Conservation (phyloP, 2,329 filamentous ascomycete species). For the Epichloe typhina region DNA sequence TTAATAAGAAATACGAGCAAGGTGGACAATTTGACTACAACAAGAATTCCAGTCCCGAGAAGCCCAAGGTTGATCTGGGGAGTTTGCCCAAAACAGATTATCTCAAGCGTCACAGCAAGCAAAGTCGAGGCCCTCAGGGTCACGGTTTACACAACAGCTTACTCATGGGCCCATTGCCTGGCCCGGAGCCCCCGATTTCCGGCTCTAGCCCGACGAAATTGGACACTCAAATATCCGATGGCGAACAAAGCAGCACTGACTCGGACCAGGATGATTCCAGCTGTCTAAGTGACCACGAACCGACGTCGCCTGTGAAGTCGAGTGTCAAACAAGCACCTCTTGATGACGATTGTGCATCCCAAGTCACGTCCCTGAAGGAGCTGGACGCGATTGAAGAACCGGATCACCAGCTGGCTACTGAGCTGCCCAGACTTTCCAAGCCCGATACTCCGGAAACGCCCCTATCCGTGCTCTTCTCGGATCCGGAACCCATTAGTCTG, state of each 20-base stretch:
- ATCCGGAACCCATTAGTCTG: constrained; percentile 39
- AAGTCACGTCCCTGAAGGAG: constrained; percentile 38
- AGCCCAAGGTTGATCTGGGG: constrained; percentile 17
- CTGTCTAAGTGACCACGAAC: constrained; percentile 34
- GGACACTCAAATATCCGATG: constrained; percentile 26
- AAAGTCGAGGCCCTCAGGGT: constrained; percentile 22
- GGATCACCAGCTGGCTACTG: constrained; percentile 33
- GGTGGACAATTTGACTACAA: constrained; percentile 39
- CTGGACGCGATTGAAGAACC: constrained; percentile 31
- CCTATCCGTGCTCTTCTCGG: constrained; percentile 42
- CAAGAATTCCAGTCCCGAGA: constrained; percentile 18
- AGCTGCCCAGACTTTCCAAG: constrained; percentile 35
- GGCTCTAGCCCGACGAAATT: constrained; percentile 24
- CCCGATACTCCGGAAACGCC: constrained; percentile 36
- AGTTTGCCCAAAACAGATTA: constrained; percentile 34
- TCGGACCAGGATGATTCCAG: constrained; percentile 45
- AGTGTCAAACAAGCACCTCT: constrained; percentile 26
- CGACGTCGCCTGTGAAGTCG: constrained; percentile 36
- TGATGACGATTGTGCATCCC: constrained; percentile 41
- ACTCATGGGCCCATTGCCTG: constrained; percentile 15
- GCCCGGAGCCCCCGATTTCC: constrained; percentile 12
- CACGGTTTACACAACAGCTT: constrained; percentile 10
- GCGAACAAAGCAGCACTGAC: constrained; percentile 35
- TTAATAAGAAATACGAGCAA: constrained; percentile 46
- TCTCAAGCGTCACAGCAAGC: constrained; percentile 32